These are phyloP conservation scores for Immersiella caudata DNA, from an alignment of 495 filamentous ascomycete species.

Conservation along the genomic window DNA sequence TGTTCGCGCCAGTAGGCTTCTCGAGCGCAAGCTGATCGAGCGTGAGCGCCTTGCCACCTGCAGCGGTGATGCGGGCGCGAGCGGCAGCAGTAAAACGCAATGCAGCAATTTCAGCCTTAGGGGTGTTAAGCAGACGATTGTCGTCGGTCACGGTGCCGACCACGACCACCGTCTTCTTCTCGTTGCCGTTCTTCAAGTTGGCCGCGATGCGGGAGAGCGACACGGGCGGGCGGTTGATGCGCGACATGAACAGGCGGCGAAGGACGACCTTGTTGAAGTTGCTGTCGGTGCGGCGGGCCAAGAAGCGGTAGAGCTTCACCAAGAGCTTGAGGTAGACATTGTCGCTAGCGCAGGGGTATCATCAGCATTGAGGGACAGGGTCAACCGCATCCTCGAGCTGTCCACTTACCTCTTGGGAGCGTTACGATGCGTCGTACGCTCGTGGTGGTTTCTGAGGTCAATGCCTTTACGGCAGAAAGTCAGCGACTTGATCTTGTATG, in stretches of 20 bases:
- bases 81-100: conserved; percentile 95
- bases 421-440: conserved; percentile 83
- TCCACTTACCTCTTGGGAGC: conserved; percentile 71
- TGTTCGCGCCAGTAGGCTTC: conserved; percentile 91
- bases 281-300: conserved; percentile 92
- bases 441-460: conserved; percentile 79
- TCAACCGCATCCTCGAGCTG: background rate
- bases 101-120: conserved; percentile 89
- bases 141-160: conserved; percentile 96
- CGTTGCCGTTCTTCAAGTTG: conserved; percentile 66
- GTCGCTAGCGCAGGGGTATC: conserved; percentile 55
- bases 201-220: conserved; percentile 86
- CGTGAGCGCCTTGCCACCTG: conserved; percentile 91
- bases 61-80: conserved; percentile 85
- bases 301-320: conserved; percentile 98
- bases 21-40: conserved; percentile 94
- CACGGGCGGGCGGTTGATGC: conserved; percentile 93
- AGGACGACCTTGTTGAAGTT: conserved; percentile 97
- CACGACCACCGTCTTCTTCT: conserved; percentile 88
- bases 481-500: conserved; percentile 14
- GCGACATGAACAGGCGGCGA: conserved; percentile 94
- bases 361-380: background rate
- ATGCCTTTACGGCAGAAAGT: conserved; percentile 50
- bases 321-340: conserved; percentile 97
- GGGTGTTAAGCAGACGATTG: conserved; percentile 83